phyloP scores from a whole-genome alignment of 345 rosid species.

The Populus tremula region DNA sequence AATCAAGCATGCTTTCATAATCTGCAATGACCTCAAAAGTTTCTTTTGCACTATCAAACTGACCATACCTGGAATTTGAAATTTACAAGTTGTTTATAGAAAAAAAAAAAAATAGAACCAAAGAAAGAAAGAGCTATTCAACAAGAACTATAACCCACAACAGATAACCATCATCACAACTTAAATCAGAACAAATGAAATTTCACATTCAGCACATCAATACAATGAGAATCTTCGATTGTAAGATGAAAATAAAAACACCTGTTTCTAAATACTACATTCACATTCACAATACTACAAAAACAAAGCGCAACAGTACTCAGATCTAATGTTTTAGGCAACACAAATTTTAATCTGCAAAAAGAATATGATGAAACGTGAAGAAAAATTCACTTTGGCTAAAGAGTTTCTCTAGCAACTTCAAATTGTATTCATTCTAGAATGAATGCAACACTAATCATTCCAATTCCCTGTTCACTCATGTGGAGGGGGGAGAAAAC shows the following conservation, averaged over 20 bases:
- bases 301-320: not conserved
- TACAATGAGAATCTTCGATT: not conserved
- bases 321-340: not conserved
- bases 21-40: conserved; percentile 96
- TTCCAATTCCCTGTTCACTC: not conserved
- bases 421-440: not conserved
- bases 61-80: conserved; percentile 76
- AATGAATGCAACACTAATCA: not conserved
- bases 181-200: not conserved
- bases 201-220: not conserved
- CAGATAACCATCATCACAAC: not conserved
- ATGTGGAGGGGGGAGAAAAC: not conserved
- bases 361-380: not conserved
- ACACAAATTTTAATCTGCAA: not conserved
- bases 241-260: not conserved
- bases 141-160: not conserved
- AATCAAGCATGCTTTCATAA: conserved; percentile 90
- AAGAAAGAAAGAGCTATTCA: conserved; percentile 2
- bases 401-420: not conserved
- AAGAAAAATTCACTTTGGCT: not conserved
- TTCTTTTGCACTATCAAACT: conserved; percentile 92
- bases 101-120: not conserved
- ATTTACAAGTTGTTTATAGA: conserved; percentile 4
- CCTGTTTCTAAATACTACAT: not conserved
- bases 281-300: not conserved